phyloP scores from a whole-genome alignment of 2,329 filamentous ascomycete genomes.

The Fusarium sp. region DNA sequence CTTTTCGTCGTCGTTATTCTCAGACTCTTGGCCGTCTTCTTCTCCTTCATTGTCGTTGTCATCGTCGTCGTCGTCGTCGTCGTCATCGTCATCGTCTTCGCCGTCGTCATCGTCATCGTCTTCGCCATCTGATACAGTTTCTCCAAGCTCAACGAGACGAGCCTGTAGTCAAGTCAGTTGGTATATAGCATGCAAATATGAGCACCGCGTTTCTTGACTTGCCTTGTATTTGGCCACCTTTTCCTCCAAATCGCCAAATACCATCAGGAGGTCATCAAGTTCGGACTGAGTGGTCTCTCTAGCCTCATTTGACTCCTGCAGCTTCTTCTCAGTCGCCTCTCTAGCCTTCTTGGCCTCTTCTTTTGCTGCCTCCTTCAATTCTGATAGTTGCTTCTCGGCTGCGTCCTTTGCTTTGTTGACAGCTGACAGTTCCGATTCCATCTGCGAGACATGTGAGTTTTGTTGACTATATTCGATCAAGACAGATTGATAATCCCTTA shows the following conservation, averaged over 20 bases:
- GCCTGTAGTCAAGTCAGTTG: slow-evolving; percentile 51
- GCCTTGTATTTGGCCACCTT: slow-evolving; percentile 82
- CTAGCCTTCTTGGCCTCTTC: slow-evolving; percentile 68
- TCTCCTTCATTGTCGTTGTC: slow-evolving; percentile 30
- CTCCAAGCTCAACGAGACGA: slow-evolving; percentile 73
- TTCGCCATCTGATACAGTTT: slow-evolving; percentile 80
- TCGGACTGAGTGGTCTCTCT: slow-evolving; percentile 74
- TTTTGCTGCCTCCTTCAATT: slow-evolving; percentile 65
- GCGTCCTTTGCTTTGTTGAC: slow-evolving; percentile 71
- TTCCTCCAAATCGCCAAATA: slow-evolving; percentile 83
- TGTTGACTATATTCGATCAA: slow-evolving; percentile 44
- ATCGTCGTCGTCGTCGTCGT: slow-evolving; percentile 47
- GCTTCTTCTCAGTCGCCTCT: slow-evolving; percentile 54
- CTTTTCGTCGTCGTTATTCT: slow-evolving; percentile 17
- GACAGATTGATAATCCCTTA: slow-evolving; percentile 20
- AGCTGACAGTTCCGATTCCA: slow-evolving; percentile 46
- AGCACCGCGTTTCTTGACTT: slow-evolving; percentile 39
- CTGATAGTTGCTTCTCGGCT: slow-evolving; percentile 48
- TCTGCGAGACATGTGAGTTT: slow-evolving; percentile 39
- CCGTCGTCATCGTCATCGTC: slow-evolving; percentile 70
- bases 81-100: slow-evolving; percentile 43
- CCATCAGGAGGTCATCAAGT: slow-evolving; percentile 82
- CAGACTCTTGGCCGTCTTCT: slow-evolving; percentile 29
- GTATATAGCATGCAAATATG: not conserved
- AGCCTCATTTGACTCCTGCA: slow-evolving; percentile 65